A percentile compares a stretch with the other conserved stretches of the same genome.
Evolutionary conservation across 352 stramenopile genomes (phyloP).

Genomic region (Halophytophthora polymorphica): DNA sequence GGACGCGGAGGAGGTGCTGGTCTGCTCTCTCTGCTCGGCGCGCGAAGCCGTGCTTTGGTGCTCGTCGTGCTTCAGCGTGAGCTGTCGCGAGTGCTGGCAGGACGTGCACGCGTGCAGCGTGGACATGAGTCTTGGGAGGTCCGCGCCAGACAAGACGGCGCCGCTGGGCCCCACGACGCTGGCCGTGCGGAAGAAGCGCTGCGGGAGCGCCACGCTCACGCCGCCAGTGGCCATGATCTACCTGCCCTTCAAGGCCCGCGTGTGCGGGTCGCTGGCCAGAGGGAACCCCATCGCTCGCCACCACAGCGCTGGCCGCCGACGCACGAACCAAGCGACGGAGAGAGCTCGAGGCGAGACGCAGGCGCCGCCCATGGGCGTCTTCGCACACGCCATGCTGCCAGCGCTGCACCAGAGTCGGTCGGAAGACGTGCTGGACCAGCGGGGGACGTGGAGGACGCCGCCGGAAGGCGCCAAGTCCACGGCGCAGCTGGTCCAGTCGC

Average conservation of each 20-base stretch:
- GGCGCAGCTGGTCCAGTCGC: too few relatives aligned
- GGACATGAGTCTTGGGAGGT: conserved; percentile 17
- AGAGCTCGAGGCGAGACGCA: neutral
- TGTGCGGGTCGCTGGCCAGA: conserved; percentile 23
- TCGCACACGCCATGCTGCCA: conserved; percentile 18
- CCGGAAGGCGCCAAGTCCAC: too few relatives aligned
- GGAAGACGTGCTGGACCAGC: conserved; percentile 1
- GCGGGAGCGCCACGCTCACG: neutral
- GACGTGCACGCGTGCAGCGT: conserved; percentile 40
- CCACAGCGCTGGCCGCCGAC: conserved; percentile 1
- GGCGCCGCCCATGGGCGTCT: conserved; percentile 1
- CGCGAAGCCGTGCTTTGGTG: conserved; percentile 53
- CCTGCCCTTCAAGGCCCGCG: conserved; percentile 44
- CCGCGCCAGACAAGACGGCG: neutral
- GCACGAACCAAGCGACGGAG: conserved; percentile 7
- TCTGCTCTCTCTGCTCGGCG: conserved; percentile 39
- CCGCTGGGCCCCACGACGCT: conserved; percentile 30
- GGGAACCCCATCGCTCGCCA: conserved; percentile 11
- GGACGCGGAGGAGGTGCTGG: conserved; percentile 27
- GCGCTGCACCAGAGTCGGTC: conserved; percentile 14
- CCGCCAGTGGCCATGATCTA: conserved; percentile 54
- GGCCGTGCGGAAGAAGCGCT: conserved; percentile 19
- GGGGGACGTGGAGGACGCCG: neutral
- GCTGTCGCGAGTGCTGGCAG: conserved; percentile 52
- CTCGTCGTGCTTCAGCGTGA: conserved; percentile 57